phyloP scores from a whole-genome alignment of 768 basidiomycete genomes.

The Tulasnella sp. region DNA sequence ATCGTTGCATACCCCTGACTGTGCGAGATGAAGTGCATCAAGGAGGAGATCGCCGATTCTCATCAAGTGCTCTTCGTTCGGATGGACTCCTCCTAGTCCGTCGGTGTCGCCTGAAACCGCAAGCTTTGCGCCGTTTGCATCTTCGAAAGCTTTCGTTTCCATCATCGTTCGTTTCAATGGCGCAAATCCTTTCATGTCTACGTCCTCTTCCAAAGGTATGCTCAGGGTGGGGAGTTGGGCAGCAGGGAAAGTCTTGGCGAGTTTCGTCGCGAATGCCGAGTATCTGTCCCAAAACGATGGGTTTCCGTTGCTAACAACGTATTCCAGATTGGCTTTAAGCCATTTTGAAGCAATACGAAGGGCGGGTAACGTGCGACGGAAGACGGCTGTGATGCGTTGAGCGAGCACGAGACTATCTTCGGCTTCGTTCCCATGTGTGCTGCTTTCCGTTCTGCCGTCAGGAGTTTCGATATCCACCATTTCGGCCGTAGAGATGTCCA shows the following conservation, averaged over 20 bases:
- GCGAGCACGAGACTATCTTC: constrained; percentile 46
- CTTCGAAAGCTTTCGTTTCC: constrained; percentile 22
- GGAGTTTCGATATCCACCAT: constrained; percentile 38
- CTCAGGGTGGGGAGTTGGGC: constrained; percentile 45
- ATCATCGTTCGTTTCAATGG: constrained; percentile 60
- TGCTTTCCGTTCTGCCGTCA: neutral
- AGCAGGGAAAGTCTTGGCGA: constrained; percentile 58
- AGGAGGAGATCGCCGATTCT: constrained; percentile 73
- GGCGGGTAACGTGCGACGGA: constrained; percentile 76
- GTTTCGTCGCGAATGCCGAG: constrained; percentile 47
- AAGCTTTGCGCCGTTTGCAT: constrained; percentile 18
- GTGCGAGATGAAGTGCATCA: constrained; percentile 52
- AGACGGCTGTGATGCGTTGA: constrained; percentile 72
- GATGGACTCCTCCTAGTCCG: constrained; percentile 42
- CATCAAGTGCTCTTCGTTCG: constrained; percentile 94
- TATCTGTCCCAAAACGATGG: constrained; percentile 64
- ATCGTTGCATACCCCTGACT: constrained; percentile 37
- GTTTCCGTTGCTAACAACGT: constrained; percentile 22
- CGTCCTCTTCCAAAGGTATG: constrained; percentile 75
- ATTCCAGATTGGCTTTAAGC: constrained; percentile 65
- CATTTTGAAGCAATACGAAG: constrained; percentile 84
- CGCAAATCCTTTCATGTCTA: constrained; percentile 76
- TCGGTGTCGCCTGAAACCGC: neutral
- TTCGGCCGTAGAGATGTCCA: constrained; percentile 54
- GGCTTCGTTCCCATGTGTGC: constrained; percentile 19